Percentiles rank a stretch among this genome's conserved stretches.
Conservation (phyloP, 2,329 filamentous ascomycete genomes). For the Colletotrichum viniferum region DNA sequence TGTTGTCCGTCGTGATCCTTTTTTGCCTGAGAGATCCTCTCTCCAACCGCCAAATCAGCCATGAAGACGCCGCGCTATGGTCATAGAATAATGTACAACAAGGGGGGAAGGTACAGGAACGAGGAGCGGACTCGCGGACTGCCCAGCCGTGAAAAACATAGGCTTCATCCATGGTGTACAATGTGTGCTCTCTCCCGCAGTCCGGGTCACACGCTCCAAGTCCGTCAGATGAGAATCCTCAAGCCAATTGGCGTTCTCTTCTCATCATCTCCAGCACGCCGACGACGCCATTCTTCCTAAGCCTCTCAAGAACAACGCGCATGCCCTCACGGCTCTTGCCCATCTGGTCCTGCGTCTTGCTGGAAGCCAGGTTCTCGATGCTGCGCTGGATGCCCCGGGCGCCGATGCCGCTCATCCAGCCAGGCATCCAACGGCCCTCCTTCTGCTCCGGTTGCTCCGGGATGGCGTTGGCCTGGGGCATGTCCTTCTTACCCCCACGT, state of each 20-base stretch:
- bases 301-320: slow-evolving; percentile 77
- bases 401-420: slow-evolving; percentile 63
- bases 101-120: slow-evolving; percentile 9
- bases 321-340: slow-evolving; percentile 84
- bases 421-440: slow-evolving; percentile 55
- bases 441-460: slow-evolving; percentile 41
- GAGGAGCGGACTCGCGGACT: not conserved
- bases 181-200: not conserved
- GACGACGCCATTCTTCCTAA: slow-evolving; percentile 62
- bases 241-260: slow-evolving; percentile 36
- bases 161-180: slow-evolving; percentile 11
- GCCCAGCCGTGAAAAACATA: not conserved
- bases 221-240: not conserved
- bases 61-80: slow-evolving; percentile 40
- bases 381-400: slow-evolving; percentile 76
- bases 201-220: slow-evolving; percentile 5
- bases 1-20: slow-evolving; percentile 1
- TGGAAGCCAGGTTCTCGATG: slow-evolving; percentile 79
- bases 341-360: slow-evolving; percentile 77
- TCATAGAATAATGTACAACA: slow-evolving; percentile 35
- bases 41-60: slow-evolving; percentile 14
- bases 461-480: slow-evolving; percentile 36
- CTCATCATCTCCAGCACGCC: slow-evolving; percentile 62
- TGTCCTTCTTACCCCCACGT: slow-evolving; percentile 53
- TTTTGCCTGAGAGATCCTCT: slow-evolving; percentile 2